Evolutionary conservation across 2,329 filamentous ascomycete species (phyloP).

Genomic region (Neospermospora avenae): DNA sequence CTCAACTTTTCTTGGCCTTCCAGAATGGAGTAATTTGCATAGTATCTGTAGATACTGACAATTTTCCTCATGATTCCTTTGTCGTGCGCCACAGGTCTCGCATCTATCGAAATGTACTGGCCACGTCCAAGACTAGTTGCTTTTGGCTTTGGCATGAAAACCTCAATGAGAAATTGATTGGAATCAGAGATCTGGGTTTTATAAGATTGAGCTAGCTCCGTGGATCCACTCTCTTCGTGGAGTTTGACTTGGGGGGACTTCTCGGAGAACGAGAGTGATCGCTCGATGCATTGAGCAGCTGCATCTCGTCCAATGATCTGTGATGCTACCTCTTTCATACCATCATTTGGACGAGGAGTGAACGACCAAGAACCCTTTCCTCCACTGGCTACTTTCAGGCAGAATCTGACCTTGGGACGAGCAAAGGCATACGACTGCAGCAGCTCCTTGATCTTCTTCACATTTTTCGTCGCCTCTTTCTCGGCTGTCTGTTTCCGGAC

Average conservation of each 20-base stretch:
- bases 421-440: constrained; percentile 65
- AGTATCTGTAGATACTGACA: constrained; percentile 48
- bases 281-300: constrained; percentile 51
- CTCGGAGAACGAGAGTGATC: constrained; percentile 21
- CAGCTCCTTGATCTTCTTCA: constrained; percentile 56
- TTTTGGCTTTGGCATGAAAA: constrained; percentile 53
- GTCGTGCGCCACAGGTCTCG: constrained; percentile 56
- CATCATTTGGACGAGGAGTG: constrained; percentile 49
- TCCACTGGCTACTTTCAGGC: constrained; percentile 54
- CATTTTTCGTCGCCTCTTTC: constrained; percentile 54
- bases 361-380: constrained; percentile 57
- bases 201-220: background rate
- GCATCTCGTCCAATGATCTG: constrained; percentile 60
- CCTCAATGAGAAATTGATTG: constrained; percentile 47
- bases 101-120: constrained; percentile 65
- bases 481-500: constrained; percentile 58
- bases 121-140: constrained; percentile 48
- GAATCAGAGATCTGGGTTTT: background rate
- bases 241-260: background rate
- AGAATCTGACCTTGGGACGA: constrained; percentile 58
- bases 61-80: constrained; percentile 60
- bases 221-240: background rate
- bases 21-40: constrained; percentile 38
- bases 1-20: constrained; percentile 35
- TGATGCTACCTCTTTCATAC: constrained; percentile 54